Evolutionary conservation across 2,329 filamentous ascomycete genomes (phyloP), one percentile per base, ranked within the genome.

Genomic region (Diplodia corticola): DNA sequence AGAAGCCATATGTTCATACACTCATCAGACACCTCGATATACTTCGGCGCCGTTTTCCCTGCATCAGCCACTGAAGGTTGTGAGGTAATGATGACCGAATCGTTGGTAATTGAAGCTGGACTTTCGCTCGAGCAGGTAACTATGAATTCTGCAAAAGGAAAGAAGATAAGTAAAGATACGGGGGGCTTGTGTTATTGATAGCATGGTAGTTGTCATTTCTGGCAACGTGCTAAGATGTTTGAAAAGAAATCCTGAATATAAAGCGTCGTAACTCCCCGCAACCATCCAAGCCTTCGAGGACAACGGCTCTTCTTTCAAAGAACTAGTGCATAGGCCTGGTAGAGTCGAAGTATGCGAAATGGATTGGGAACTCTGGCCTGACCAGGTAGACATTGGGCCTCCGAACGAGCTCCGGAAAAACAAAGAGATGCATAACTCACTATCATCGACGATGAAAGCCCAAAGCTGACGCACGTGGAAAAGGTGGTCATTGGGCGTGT

Each of bases 401-500:
- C 12, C 33, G 12, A 13, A 13, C 7, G 12, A 35, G 12, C 33
- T 26, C 20, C 15, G 12, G 13, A 10, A 35, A 22, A 53, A n/a
- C 6, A 35, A 35, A 55, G n/a, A 20, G 22, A 55, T 9, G 3
- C 7, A 24, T 5, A 55, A 49, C 57, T 49, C 24, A 61, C 57
- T 49, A 13, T 61, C 57, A 35, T 61, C 44, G 10, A 61, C 57
- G 33, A 35, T 61, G 40, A 61, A 49, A 12, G 57, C 40, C 57
- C 57, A 61, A 49, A 61, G 9, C 22, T 61, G 57, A 22, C 57
- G 40, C 5, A 61, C 57, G n/a, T 61, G 57, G 13, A 61, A 61
- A 0, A 61, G 28, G 24, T 35, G 30, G 26, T 49, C 44, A 17
- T 61, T 61, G 12, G 57, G 57, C 10, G 57, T 61, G 17, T 33